phyloP scores from a whole-genome alignment of 164 flowering plant genomes.

The Stephania yunnanensis region DNA sequence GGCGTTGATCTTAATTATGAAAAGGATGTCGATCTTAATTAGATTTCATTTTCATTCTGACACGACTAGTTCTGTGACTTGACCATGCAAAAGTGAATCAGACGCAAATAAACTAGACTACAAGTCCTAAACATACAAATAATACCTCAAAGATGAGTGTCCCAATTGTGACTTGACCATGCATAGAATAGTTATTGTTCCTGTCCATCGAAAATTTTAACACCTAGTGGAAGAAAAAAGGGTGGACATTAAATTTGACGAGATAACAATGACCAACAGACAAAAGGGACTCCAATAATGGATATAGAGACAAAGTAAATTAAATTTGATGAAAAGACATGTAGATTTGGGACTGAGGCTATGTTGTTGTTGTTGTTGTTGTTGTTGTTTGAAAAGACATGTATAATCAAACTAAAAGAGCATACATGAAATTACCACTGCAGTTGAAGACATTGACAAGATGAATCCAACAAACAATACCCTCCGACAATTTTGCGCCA shows the following conservation, averaged over 20 bases:
- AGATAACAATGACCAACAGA: neutral
- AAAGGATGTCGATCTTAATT: no score
- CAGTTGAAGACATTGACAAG: conserved; percentile 98
- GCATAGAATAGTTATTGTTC: conserved; percentile 56
- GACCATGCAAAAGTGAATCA: no score
- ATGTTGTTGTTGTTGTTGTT: no score
- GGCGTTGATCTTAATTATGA: no score
- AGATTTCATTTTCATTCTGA: no score
- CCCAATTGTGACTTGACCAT: conserved; percentile 96
- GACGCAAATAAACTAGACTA: neutral
- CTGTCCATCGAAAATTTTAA: conserved; percentile 72
- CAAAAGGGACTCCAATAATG: neutral
- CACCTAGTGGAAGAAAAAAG: conserved; percentile 45
- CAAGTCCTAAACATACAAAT: conserved; percentile 3
- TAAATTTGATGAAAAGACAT: conserved; percentile 6
- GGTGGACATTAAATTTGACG: conserved; percentile 4
- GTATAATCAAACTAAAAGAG: neutral
- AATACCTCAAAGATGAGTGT: conserved; percentile 89
- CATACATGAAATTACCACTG: conserved; percentile 54
- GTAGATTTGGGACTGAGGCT: no score
- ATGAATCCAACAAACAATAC: conserved; percentile 81
- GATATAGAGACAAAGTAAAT: neutral
- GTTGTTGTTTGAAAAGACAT: conserved; percentile 7
- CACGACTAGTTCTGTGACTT: no score
- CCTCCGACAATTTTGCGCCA: conserved; percentile 92